These are phyloP conservation scores for Tranzscheliella williamsii DNA, from an alignment of 1,284 basidiomycete genomes.

Conservation along the genomic window DNA sequence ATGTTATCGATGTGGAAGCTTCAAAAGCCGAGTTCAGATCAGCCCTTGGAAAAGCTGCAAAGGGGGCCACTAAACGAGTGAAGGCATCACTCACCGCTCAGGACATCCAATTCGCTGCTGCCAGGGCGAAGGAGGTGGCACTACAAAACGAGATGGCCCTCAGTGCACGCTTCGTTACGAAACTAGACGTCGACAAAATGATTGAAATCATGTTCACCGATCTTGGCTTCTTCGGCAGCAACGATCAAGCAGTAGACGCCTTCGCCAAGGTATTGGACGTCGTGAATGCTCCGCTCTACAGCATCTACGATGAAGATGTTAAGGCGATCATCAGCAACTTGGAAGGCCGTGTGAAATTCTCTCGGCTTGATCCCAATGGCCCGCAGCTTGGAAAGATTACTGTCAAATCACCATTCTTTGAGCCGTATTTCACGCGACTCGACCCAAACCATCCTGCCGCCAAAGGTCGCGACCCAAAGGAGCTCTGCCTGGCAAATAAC, in stretches of 20 bases:
- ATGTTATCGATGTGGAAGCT: conserved; percentile 44
- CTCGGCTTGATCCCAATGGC: conserved; percentile 45
- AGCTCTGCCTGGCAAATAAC: conserved; percentile 84
- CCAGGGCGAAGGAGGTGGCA: conserved; percentile 25
- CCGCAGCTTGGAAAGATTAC: conserved; percentile 49
- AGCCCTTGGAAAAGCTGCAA: conserved; percentile 8
- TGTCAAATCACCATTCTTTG: conserved; percentile 40
- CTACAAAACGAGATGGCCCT: conserved; percentile 45
- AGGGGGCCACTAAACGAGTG: background rate
- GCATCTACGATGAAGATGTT: conserved; percentile 48
- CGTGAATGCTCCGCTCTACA: conserved; percentile 44
- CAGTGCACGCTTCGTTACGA: conserved; percentile 36
- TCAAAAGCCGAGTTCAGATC: conserved; percentile 24
- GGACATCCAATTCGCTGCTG: conserved; percentile 17
- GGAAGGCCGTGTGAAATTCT: conserved; percentile 45
- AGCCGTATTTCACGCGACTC: conserved; percentile 54
- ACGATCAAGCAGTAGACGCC: conserved; percentile 18
- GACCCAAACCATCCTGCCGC: conserved; percentile 43
- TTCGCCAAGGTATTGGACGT: conserved; percentile 38
- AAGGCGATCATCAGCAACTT: conserved; percentile 49
- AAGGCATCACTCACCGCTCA: background rate
- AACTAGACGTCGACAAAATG: conserved; percentile 30
- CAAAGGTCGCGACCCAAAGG: conserved; percentile 67
- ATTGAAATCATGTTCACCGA: conserved; percentile 24
- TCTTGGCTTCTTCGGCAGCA: conserved; percentile 8